Evolutionary conservation across 176 grass and related monocot genomes (phyloP), one percentile per base, ranked within the genome.

Genomic region (Luzula sylvatica): DNA sequence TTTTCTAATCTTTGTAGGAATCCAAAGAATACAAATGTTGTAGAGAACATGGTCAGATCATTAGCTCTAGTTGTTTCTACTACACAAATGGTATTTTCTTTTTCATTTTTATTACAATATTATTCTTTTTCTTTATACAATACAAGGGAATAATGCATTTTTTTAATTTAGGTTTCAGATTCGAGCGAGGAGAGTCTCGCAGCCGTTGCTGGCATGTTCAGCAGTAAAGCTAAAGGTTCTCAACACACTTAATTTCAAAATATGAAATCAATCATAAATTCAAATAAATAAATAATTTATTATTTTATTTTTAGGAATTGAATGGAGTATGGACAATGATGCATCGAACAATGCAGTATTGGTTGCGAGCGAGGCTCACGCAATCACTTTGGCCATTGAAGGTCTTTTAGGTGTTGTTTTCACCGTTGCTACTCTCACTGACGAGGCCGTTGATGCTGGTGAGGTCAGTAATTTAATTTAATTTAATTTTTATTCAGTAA

Each of bases 211-310:
- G 90, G 90, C 65, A 96, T 96, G 90, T 96, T 96, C 68, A 96
- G 71, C 57, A 96, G 90, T 71, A 96, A 96, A 96, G 90, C 90
- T 71, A 96, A 96, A 96, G 90, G 84, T 96, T 65, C n/a, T 40
- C 42, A 76, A 24, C n/a, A n/a, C n/a, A n/a, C n/a, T n/a, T n/a
- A n/a, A n/a, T n/a, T n/a, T 14, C 40, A 45, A 45, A 45, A 45
- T 9, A 45, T 19, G n/a, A 51, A 51, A 51, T 8, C 5, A 51
- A 51, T 51, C 46, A 17, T 51, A 51, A 17, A 19, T 17, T 8
- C 5, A 51, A 8, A 51, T 14, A 51, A 19, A 4, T 17, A 51
- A 19, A 22, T 8, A 51, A 35, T 7, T 35, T 1, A 35, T 7
- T 35, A 2, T 35, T 35, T 35, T 41, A 9, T 67, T 51, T 66